Base-by-base conservation (phyloP, 2,329 filamentous ascomycete genomes). In the Fusarium brachygibbosum region DNA sequence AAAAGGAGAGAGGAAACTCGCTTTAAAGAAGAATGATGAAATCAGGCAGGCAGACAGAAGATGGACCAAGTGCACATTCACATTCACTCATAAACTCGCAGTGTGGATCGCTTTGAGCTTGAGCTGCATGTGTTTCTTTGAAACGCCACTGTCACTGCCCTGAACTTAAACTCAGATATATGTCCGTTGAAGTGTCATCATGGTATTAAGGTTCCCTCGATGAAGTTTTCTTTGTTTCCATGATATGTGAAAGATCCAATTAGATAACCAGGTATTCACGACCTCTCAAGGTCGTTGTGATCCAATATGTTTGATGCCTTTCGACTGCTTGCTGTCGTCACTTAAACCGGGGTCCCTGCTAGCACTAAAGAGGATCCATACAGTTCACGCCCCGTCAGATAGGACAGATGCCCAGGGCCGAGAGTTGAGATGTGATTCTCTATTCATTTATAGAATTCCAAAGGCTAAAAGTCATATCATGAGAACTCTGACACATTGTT, bases 281-380 rank as follows among this genome's bases (percentile, higher is more conserved):
- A 42, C 31, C 49, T 52, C 48, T 54, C 62, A 49, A 55, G 53
- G 40, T 66, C 23, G 35, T 58, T 49, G 31, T 51, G 42, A 53
- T 49, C 45, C 32, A n/a, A 25, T 59, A 37, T 45, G 66, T 67
- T 70, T 70, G 58, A 70, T 70, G 52, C 54, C 66, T 60, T 69
- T 55, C 34, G 23, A 34, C 52, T 54, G 53, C 45, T 58, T 40
- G 46, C 49, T 70, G 58, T 70, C 67, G 63, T 70, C 67, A 70
- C 67, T 61, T 64, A 60, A 70, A 70, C 63, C 48, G 42, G 67
- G 67, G 67, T 68, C 67, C 67, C 63, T 70, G 66, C 65, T 67
- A 58, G 66, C 52, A 63, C 56, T 37, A 52, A 48, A 44, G 25
- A 46, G 28, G 31, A 55, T 55, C 67, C 67, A 71, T 58, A 52